Percentiles rank a stretch among this genome's conserved stretches.
These are phyloP conservation scores for Eucalyptus albens DNA, from an alignment of 345 rosid species.

Conservation along the genomic window DNA sequence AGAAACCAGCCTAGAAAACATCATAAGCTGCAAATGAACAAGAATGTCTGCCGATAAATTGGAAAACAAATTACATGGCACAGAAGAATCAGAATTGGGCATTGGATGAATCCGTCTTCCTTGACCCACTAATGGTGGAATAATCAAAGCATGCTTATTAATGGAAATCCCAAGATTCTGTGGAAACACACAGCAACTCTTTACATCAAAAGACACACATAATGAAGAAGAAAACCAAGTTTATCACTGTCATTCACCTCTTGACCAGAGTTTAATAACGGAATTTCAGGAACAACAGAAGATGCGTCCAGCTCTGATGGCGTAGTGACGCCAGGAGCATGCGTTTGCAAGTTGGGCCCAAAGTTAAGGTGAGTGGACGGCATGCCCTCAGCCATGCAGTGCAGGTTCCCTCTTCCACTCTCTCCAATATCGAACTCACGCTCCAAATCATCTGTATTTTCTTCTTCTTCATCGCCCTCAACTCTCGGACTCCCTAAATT, in stretches of 20 bases:
- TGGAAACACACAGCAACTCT: not conserved
- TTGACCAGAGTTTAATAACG: conserved; percentile 53
- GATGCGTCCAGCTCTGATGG: conserved; percentile 45
- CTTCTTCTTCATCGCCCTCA: conserved; percentile 73
- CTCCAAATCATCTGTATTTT: conserved; percentile 49
- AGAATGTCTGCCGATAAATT: not conserved
- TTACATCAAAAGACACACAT: not conserved
- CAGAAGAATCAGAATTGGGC: conserved; percentile 33
- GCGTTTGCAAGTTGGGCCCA: conserved; percentile 18
- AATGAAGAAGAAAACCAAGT: not conserved
- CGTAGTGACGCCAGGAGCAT: conserved; percentile 11
- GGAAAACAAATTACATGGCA: conserved; percentile 27
- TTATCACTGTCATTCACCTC: conserved; percentile 25
- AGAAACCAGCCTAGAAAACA: not conserved
- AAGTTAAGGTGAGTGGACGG: conserved; percentile 34
- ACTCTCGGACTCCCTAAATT: conserved; percentile 50
- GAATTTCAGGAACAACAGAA: conserved; percentile 39
- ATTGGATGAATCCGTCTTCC: conserved; percentile 42
- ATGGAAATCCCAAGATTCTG: conserved; percentile 64
- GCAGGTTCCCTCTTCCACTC: conserved; percentile 22
- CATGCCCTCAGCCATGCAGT: conserved; percentile 28
- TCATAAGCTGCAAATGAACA: not conserved
- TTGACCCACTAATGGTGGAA: conserved; percentile 49
- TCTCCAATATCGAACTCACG: conserved; percentile 29
- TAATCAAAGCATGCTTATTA: conserved; percentile 68